phyloP scores from a whole-genome alignment of 192 early-diverging fungal species.

The Backusella morwellensis region DNA sequence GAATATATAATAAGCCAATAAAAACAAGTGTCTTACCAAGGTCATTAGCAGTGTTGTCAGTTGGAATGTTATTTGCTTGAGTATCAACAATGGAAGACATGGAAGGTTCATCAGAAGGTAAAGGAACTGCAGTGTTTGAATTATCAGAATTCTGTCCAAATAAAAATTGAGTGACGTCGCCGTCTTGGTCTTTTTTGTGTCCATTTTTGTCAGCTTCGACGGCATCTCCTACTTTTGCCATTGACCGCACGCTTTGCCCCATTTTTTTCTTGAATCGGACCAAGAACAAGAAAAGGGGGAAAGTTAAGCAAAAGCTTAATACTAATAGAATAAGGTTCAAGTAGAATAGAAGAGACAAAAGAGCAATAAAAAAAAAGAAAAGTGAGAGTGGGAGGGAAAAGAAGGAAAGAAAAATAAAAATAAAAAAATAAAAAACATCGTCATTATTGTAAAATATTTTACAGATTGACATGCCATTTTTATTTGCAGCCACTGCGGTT shows the following conservation, averaged over 20 bases:
- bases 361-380: neutral
- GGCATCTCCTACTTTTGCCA: slow-evolving; percentile 1
- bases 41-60: neutral
- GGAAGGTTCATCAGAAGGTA: slow-evolving; percentile 17
- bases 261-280: neutral
- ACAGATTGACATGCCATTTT: neutral
- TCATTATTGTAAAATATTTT: neutral
- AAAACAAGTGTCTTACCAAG: neutral
- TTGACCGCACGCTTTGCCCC: neutral
- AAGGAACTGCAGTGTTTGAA: neutral
- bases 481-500: neutral
- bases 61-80: neutral
- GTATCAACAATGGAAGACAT: slow-evolving; percentile 17
- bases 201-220: neutral
- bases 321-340: neutral
- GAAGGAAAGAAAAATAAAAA: neutral
- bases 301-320: neutral
- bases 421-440: neutral
- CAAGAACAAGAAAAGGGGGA: neutral
- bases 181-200: neutral
- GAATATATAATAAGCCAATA: neutral
- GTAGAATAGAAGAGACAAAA: neutral
- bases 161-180: neutral
- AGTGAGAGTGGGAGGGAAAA: neutral
- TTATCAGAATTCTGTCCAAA: neutral